These are phyloP conservation scores for Daldinia vernicosa DNA, from an alignment of 495 filamentous ascomycete genomes.

Conservation along the genomic window DNA sequence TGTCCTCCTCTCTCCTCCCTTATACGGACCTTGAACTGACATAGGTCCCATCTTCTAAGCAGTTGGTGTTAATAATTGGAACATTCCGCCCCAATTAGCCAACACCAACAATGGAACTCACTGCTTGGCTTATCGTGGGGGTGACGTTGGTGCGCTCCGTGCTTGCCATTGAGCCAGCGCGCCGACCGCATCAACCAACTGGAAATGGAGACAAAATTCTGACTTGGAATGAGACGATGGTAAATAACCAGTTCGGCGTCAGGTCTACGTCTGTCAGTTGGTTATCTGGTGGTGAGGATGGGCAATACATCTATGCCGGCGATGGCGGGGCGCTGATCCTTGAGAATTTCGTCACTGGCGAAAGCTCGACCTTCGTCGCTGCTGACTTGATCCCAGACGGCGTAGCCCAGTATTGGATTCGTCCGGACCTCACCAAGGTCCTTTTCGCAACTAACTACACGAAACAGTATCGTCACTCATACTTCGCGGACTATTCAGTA, in stretches of 20 bases:
- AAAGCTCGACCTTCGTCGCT: slow-evolving; percentile 56
- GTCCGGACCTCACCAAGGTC: slow-evolving; percentile 55
- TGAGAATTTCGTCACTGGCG: slow-evolving; percentile 59
- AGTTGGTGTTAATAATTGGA: neutral
- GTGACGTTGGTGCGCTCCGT: slow-evolving; percentile 27
- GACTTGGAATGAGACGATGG: slow-evolving; percentile 55
- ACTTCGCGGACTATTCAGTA: slow-evolving; percentile 65
- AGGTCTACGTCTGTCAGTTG: slow-evolving; percentile 55
- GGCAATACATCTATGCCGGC: slow-evolving; percentile 58
- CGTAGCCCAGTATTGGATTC: slow-evolving; percentile 49
- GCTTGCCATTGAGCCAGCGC: slow-evolving; percentile 49
- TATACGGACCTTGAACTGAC: neutral
- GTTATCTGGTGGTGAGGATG: slow-evolving; percentile 53
- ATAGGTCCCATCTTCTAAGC: neutral
- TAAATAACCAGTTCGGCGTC: slow-evolving; percentile 42
- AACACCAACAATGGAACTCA: slow-evolving; percentile 33
- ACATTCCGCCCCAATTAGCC: neutral
- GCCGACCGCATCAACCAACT: slow-evolving; percentile 51
- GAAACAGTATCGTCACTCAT: slow-evolving; percentile 66
- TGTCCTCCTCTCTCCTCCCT: neutral
- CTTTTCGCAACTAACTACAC: slow-evolving; percentile 64
- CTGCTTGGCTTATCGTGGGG: slow-evolving; percentile 20
- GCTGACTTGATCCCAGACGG: slow-evolving; percentile 49
- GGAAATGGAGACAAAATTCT: slow-evolving; percentile 53
- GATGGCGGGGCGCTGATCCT: slow-evolving; percentile 56